A percentile compares a stretch with the other conserved stretches of the same genome.
phyloP scores from a whole-genome alignment of 2,329 filamentous ascomycete genomes.

The Herpotrichia juniperi region DNA sequence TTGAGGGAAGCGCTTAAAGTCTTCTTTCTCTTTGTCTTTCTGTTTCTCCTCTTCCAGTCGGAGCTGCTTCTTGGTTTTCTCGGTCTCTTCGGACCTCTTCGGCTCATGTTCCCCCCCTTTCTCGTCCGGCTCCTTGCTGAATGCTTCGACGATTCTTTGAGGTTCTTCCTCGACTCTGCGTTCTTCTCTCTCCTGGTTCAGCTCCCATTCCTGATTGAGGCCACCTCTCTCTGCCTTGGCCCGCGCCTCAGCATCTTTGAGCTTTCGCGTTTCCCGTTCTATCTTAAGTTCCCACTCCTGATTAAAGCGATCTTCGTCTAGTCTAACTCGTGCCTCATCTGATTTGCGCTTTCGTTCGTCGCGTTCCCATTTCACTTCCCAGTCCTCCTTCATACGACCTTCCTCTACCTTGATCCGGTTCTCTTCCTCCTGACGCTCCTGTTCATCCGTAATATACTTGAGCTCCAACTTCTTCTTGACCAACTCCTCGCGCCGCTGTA shows the following conservation, averaged over 20 bases:
- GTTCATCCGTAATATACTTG: constrained; percentile 38
- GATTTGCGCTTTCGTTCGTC: constrained; percentile 39
- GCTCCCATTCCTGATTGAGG: constrained; percentile 19
- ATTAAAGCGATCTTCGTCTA: constrained; percentile 19
- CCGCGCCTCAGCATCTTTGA: constrained; percentile 18
- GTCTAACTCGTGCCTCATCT: constrained; percentile 13
- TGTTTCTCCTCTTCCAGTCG: constrained; percentile 48
- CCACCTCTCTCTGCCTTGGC: constrained; percentile 18
- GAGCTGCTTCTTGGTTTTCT: constrained; percentile 44
- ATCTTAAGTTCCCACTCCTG: constrained; percentile 24
- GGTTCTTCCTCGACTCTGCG: constrained; percentile 37
- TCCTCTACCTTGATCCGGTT: constrained; percentile 14
- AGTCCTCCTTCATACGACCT: constrained; percentile 10
- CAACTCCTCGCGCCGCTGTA: constrained; percentile 47
- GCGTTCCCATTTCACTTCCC: constrained; percentile 32
- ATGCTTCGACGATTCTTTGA: constrained; percentile 40
- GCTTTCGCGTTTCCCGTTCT: constrained; percentile 22
- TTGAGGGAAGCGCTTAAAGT: constrained; percentile 48
- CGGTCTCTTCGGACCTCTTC: constrained; percentile 43
- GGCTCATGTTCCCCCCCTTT: constrained; percentile 44
- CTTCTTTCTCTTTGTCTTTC: constrained; percentile 50
- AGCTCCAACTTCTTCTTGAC: constrained; percentile 34
- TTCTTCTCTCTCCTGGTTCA: constrained; percentile 25
- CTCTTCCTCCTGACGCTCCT: constrained; percentile 24
- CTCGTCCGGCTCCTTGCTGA: constrained; percentile 38